Evolutionary conservation across 805 yeast genomes (phyloP).

Genomic region (Clavispora vitiphila): DNA sequence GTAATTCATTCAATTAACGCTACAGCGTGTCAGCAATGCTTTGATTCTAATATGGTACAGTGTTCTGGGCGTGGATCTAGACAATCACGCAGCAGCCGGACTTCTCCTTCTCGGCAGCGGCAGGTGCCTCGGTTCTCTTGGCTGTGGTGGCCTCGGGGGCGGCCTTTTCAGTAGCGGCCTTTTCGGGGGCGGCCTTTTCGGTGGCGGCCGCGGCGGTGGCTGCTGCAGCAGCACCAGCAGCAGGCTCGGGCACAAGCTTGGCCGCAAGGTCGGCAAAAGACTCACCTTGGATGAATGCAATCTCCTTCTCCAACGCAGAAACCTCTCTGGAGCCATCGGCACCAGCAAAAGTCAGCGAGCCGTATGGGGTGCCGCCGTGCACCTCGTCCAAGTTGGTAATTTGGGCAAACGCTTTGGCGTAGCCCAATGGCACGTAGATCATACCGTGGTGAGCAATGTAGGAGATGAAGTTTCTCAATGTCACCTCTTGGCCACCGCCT

Average conservation of each 20-base stretch:
- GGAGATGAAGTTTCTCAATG: conserved; percentile 60
- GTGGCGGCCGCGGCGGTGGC: background rate
- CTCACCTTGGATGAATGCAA: conserved; percentile 66
- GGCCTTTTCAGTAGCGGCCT: too few relatives aligned
- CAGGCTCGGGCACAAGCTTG: conserved; percentile 17
- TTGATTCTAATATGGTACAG: too few relatives aligned
- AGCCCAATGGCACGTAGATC: conserved; percentile 76
- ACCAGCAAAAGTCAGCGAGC: conserved; percentile 79
- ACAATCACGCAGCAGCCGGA: conserved; percentile 13
- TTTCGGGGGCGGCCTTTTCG: conserved; percentile 1
- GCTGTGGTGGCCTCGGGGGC: conserved; percentile 2
- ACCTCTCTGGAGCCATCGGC: conserved; percentile 73
- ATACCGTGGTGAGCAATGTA: conserved; percentile 75
- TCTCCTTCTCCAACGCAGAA: conserved; percentile 53
- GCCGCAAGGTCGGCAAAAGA: conserved; percentile 38
- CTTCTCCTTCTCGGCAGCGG: conserved; percentile 5
- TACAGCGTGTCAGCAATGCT: too few relatives aligned
- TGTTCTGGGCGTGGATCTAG: too few relatives aligned
- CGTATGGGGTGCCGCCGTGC: conserved; percentile 84
- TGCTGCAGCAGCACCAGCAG: background rate
- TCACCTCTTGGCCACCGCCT: conserved; percentile 82
- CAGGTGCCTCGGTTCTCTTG: conserved; percentile 8
- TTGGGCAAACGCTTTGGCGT: conserved; percentile 50
- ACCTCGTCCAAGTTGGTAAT: conserved; percentile 54
- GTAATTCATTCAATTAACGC: too few relatives aligned